Conservation (phyloP, 2,329 filamentous ascomycete genomes). For the Cordyceps fumosorosea region DNA sequence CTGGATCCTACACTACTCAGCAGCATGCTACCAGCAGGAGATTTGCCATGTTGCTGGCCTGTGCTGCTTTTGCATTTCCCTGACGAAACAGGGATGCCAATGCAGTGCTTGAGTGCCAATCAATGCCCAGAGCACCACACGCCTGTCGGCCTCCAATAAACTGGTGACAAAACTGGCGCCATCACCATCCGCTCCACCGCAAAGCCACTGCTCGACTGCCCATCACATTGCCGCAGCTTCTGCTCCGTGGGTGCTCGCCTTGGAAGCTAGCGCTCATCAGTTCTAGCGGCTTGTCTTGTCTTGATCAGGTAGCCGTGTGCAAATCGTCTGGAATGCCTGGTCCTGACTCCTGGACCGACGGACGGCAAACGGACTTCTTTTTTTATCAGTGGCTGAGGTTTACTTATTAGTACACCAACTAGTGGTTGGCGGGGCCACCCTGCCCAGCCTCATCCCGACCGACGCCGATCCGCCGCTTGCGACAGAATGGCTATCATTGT, state of each 20-base stretch:
- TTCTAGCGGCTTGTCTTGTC: background rate
- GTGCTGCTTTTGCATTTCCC: background rate
- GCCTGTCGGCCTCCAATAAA: background rate
- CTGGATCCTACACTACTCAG: background rate
- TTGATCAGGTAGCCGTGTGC: background rate
- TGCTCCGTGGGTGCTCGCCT: background rate
- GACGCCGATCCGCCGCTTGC: slow-evolving; percentile 9
- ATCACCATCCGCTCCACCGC: background rate
- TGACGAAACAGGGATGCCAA: background rate
- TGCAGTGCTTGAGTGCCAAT: background rate
- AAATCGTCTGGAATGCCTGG: slow-evolving; percentile 7
- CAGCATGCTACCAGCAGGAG: background rate
- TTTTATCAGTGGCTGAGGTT: background rate
- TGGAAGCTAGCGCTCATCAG: slow-evolving; percentile 5
- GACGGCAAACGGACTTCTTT: background rate
- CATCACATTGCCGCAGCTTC: background rate
- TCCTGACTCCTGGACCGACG: background rate
- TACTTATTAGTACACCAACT: background rate
- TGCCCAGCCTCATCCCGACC: slow-evolving; percentile 2
- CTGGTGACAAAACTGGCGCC: background rate
- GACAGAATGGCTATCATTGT: background rate
- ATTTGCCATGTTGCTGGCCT: background rate
- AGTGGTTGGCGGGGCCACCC: background rate
- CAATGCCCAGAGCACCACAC: slow-evolving; percentile 3
- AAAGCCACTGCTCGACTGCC: background rate